These are phyloP conservation scores for Xylaria sp. DNA, from an alignment of 2,329 filamentous ascomycete species.

Conservation along the genomic window DNA sequence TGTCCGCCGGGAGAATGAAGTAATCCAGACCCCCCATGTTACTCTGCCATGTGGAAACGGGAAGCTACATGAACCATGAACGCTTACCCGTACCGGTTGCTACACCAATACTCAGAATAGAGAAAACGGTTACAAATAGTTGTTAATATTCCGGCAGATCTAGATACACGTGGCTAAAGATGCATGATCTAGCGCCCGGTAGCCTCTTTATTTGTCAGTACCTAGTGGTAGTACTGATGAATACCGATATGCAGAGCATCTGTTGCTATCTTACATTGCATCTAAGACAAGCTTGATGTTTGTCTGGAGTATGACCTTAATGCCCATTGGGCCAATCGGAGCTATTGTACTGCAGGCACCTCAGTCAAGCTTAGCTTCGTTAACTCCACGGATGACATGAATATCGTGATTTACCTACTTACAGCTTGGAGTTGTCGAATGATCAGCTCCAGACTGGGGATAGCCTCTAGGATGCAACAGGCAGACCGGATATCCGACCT, in stretches of 20 bases:
- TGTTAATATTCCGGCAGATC: not conserved
- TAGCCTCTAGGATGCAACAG: not conserved
- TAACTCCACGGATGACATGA: not conserved
- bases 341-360: too few relatives aligned
- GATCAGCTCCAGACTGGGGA: not conserved
- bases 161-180: constrained; percentile 2
- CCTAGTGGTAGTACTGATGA: not conserved
- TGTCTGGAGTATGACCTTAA: not conserved
- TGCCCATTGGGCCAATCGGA: too few relatives aligned
- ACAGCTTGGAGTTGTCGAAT: not conserved
- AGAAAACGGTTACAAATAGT: not conserved
- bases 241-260: not conserved
- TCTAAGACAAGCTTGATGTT: not conserved
- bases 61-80: too few relatives aligned
- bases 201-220: constrained; percentile 5
- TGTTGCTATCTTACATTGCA: not conserved
- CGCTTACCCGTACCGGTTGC: not conserved
- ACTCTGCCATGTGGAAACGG: not conserved
- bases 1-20: not conserved
- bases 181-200: not conserved
- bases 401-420: not conserved
- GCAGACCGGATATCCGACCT: not conserved
- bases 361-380: not conserved
- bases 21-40: not conserved
- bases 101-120: not conserved